phyloP scores from a whole-genome alignment of 192 early-diverging fungal genomes.

The Coemansia sp. region DNA sequence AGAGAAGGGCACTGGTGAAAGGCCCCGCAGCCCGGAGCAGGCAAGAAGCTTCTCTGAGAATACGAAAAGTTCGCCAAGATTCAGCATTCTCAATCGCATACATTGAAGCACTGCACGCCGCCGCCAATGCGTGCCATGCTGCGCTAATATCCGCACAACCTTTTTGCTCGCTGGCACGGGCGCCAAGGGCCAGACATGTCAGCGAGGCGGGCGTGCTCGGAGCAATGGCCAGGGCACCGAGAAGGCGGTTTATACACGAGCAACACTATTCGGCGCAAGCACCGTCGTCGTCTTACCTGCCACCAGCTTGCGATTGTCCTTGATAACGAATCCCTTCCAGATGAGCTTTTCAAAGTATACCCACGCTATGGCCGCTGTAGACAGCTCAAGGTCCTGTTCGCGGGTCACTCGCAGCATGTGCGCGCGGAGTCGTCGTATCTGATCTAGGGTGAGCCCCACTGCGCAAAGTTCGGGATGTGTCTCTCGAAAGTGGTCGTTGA shows the following conservation, averaged over 20 bases:
- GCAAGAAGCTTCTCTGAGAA: not conserved
- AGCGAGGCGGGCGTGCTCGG: no score
- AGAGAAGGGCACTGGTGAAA: not conserved
- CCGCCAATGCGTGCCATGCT: constrained; percentile 6
- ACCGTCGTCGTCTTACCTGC: constrained; percentile 30
- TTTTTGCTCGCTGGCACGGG: no score
- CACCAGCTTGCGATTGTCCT: constrained; percentile 69
- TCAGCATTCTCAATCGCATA: not conserved
- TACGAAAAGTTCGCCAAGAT: not conserved
- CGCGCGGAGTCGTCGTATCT: constrained; percentile 83
- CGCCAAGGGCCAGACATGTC: no score
- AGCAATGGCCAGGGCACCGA: not conserved
- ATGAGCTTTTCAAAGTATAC: constrained; percentile 97
- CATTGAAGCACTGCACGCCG: constrained; percentile 1
- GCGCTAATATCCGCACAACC: not conserved
- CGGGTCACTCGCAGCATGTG: constrained; percentile 71
- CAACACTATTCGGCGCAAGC: not conserved
- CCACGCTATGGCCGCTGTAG: constrained; percentile 85
- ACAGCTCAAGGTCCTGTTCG: constrained; percentile 82
- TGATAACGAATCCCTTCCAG: constrained; percentile 71
- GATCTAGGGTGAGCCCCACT: constrained; percentile 78
- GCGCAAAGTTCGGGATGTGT: constrained; percentile 79
- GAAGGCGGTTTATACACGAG: not conserved
- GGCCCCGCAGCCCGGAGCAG: not conserved
- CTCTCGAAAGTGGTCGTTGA: constrained; percentile 83